Conservation (phyloP, 495 filamentous ascomycete species). For the Neurospora sp. region DNA sequence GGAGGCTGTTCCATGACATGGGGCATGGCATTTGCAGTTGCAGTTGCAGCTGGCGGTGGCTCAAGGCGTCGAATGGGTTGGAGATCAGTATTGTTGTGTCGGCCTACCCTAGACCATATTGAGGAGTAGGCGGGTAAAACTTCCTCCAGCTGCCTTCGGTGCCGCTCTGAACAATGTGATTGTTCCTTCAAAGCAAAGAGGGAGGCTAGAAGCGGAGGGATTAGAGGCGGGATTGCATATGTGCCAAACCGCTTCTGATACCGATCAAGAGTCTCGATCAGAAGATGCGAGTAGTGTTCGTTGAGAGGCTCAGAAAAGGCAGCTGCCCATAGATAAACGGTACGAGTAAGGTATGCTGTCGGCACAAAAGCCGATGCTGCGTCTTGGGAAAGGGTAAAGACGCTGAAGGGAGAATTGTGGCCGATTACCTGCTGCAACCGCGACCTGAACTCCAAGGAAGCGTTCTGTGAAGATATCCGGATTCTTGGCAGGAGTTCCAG, state of each 20-base stretch:
- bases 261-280: constrained; percentile 15
- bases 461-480: not conserved
- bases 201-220: constrained; percentile 7
- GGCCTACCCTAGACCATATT: not conserved
- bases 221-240: constrained; percentile 11
- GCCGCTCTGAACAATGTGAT: not conserved
- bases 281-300: not conserved
- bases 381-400: constrained; percentile 1
- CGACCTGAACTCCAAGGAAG: not conserved
- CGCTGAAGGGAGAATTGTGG: constrained; percentile 8
- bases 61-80: not conserved
- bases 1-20: not conserved
- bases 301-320: constrained; percentile 4
- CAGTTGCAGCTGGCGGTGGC: not conserved
- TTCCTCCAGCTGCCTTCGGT: not conserved
- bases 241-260: constrained; percentile 10
- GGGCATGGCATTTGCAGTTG: not conserved
- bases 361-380: constrained; percentile 11
- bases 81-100: not conserved
- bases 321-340: constrained; percentile 13
- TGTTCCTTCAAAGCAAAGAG: constrained; percentile 3
- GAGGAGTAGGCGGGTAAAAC: constrained; percentile 3
- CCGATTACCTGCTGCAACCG: constrained; percentile 8
- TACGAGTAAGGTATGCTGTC: constrained; percentile 14
- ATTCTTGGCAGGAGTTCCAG: not conserved